Base-by-base conservation (phyloP, 164 flowering plant genomes). In the Macadamia integrifolia region DNA sequence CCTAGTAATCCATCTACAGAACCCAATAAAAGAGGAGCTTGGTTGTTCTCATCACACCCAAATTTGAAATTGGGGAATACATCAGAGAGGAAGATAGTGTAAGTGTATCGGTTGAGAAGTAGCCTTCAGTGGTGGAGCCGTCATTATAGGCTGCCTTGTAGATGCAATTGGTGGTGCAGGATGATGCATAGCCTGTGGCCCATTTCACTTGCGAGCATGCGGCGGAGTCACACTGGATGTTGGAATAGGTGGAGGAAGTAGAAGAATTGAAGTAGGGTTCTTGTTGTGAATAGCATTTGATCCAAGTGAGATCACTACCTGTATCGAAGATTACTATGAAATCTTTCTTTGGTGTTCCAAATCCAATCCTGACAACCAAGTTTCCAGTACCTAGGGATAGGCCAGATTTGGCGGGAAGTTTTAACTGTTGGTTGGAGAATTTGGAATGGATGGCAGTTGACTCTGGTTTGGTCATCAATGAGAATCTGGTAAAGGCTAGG, bases 221-320 rank as follows among this genome's bases (percentile, higher is more conserved):
- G 50, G 50, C 11, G 50, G 50, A 50, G 1, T 46, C 2, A 67
- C 23, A 23, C 23, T 23, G 23, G 23, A 23, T 23, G 23, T 23
- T 23, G 23, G 23, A 23, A 23, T 23, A 82, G 1, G 78, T 69
- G 13, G 68, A 53, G 0, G 82, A 81, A 9, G 50, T 64, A 3
- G 74, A 32, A 10, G 82, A 82, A 65, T 77, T 60, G 35, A 73
- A 75, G 1, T 75, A 53, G 14, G 75, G 73, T 11, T 48, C 56
- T 6, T 43, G 7, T 42, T 75, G 82, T 12, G 50, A 3, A 53
- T 60, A 69, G 62, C 85, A 82, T 58, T 71, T 79, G 6, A 80
- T 49, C 85, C 85, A 82, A 2, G 69, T 13, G 9, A 78, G 74
- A 23, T 23, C 23, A 23, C 23, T 23, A 23, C 23, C 23, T 23